Base-by-base conservation (phyloP, 306 rosid genomes). In the Prosopis cineraria region DNA sequence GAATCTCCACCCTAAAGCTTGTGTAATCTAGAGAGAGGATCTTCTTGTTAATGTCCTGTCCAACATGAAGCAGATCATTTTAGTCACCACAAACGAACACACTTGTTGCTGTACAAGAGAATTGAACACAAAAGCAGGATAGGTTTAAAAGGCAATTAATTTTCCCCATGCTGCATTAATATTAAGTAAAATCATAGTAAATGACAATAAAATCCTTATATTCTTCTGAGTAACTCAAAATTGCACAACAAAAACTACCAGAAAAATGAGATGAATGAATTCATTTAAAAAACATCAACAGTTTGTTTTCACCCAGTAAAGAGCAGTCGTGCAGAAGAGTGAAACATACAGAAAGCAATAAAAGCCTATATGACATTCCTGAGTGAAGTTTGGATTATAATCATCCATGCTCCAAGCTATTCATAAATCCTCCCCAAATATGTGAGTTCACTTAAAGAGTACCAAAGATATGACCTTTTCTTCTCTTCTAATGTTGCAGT, bases 41-140 rank as follows among this genome's bases (percentile, higher is more conserved):
- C 87, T 80, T 88, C n/a, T 82, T 84, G 36, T 86, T 74, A 50
- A 93, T 93, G 30, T 63, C 91, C 98, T 93, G 88, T 44, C 48
- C 52, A 77, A 73, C 78, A 56, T 11, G 64, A 81, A 60, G 60
- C 65, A 36, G 3, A 73, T 19, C 63, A 36, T 24, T 8, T 0
- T 67, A 43, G 45, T 62, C 29, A 69, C 47, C 3, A 31, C 1
- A 74, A 44, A 37, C 25, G 12, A 39, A 76, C 76, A 43, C 36
- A 75, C 60, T 10, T 25, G 10, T 39, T 44, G 40, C 60, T 9
- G 2, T 22, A 53, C 30, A 31, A 19, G 1, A 14, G 6, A 74
- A 22, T 60, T 22, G 20, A 5, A 29, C 27, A 12, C 47, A 73
- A 6, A 55, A 68, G 48, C n/a, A 77, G 41, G 59, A 56, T 30